Evolutionary conservation across 768 basidiomycete genomes (phyloP), one percentile per base, ranked within the genome.

Genomic region (Lepiota venenata): DNA sequence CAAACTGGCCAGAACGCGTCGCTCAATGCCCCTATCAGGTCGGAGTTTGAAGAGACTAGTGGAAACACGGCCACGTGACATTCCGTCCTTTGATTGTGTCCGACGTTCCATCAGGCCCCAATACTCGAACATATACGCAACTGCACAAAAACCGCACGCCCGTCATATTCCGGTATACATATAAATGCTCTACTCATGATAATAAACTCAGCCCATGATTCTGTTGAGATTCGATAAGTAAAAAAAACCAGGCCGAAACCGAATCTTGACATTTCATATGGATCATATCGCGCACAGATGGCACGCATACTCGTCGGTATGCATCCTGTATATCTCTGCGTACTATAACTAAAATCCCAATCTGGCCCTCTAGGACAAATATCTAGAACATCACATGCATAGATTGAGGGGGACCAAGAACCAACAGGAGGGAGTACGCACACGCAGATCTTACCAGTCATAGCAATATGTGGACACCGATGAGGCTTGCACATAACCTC

Each of bases 401-500:
- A n/a, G n/a, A n/a, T n/a, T n/a, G n/a, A n/a, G n/a, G n/a, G n/a
- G n/a, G n/a, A n/a, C n/a, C n/a, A n/a, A n/a, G n/a, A n/a, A n/a
- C n/a, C n/a, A n/a, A n/a, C n/a, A n/a, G n/a, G n/a, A n/a, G n/a
- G n/a, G n/a, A n/a, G n/a, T n/a, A 74, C 88, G 59, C 70, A 96
- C 87, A 99, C 97, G 72, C 97, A 99, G 53, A 99, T 98, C 63
- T 99, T 99, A 22, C 97, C 97, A 0, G 97, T 99, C 93, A 99
- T 97, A 7, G 97, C 97, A 52, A 99, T 98, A 73, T 99, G 97
- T 3, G 97, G 97, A 76, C 97, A 99, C 50, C 97, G 83, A 76
- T 99, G 97, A 1, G 97, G 97, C 66, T 98, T 99, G 76, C 94
- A 96, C 97, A 99, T 99, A n/a, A 99, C 96, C 9, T 97, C 97